Conservation (phyloP, 345 rosid genomes). For the Gossypioides kirkii region DNA sequence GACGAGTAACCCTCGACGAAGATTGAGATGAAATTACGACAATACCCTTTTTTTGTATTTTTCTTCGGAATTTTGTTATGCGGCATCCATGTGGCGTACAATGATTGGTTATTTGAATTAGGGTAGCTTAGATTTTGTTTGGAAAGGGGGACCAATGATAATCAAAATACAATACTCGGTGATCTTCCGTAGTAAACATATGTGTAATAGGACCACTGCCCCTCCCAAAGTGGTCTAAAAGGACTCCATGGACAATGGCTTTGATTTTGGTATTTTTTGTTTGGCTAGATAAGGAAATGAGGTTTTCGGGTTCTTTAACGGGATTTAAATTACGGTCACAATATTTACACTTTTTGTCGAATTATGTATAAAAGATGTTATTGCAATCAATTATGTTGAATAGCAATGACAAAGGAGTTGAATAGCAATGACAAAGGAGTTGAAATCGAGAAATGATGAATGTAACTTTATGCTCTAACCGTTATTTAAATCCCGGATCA, state of each 20-base stretch:
- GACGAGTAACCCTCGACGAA: neutral
- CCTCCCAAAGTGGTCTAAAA: neutral
- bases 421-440: neutral
- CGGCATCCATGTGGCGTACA: neutral
- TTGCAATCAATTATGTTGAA: neutral
- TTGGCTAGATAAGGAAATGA: no score
- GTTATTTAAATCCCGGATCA: neutral
- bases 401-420: neutral
- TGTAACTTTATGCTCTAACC: neutral
- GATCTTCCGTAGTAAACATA: neutral
- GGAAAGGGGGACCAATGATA: neutral
- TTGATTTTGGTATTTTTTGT: no score
- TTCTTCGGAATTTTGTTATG: neutral
- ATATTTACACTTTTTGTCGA: neutral
- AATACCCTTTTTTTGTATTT: neutral
- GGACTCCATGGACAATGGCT: neutral
- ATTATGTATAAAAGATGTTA: neutral
- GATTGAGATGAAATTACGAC: neutral
- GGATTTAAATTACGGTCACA: neutral
- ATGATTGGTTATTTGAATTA: neutral
- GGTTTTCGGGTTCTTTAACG: neutral
- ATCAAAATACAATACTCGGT: neutral
- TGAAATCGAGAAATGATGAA: neutral
- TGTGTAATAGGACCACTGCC: conserved; percentile 6
- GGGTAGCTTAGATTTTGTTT: neutral